Evolutionary conservation across 2,329 filamentous ascomycete species (phyloP).

Genomic region (Aspergillus sp.): DNA sequence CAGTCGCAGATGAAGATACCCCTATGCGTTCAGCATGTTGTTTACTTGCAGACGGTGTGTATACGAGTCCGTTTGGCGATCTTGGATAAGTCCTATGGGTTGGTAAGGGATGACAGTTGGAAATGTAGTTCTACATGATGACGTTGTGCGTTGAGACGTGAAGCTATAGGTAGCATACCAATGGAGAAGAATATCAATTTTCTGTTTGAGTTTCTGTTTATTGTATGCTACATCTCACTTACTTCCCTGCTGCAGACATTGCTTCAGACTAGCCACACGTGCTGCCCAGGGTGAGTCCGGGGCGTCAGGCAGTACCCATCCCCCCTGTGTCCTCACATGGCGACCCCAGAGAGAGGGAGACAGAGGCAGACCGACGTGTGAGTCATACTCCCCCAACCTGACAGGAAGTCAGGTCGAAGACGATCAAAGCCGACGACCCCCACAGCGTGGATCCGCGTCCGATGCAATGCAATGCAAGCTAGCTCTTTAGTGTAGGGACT

Average conservation of each 20-base stretch:
- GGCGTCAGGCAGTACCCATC: conserved; percentile 11
- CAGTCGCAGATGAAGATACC: conserved; percentile 15
- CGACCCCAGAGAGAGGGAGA: not conserved
- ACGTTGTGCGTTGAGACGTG: not conserved
- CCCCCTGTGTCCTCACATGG: conserved; percentile 3
- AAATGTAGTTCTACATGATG: conserved; percentile 7
- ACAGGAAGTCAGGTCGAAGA: conserved; percentile 7
- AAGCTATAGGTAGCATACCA: conserved; percentile 8
- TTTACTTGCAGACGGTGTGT: not conserved
- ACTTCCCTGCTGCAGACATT: not conserved
- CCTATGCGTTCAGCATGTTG: conserved; percentile 13
- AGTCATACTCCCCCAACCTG: conserved; percentile 5
- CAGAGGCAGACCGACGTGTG: not conserved
- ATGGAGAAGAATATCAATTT: not conserved
- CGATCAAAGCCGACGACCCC: conserved; percentile 1
- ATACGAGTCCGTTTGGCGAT: not conserved
- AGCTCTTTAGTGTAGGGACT: conserved; percentile 2
- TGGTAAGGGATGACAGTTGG: not conserved
- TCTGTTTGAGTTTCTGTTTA: not conserved
- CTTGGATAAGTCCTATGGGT: not conserved
- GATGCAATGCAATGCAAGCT: conserved; percentile 20
- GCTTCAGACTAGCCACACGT: conserved; percentile 1
- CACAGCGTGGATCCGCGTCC: conserved; percentile 13
- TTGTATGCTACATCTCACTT: too few species aligned
- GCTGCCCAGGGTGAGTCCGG: not conserved